A percentile compares a stretch with the other conserved stretches of the same genome.
phyloP scores from a whole-genome alignment of 2,329 filamentous ascomycete genomes.

The Epichloe hybrida region DNA sequence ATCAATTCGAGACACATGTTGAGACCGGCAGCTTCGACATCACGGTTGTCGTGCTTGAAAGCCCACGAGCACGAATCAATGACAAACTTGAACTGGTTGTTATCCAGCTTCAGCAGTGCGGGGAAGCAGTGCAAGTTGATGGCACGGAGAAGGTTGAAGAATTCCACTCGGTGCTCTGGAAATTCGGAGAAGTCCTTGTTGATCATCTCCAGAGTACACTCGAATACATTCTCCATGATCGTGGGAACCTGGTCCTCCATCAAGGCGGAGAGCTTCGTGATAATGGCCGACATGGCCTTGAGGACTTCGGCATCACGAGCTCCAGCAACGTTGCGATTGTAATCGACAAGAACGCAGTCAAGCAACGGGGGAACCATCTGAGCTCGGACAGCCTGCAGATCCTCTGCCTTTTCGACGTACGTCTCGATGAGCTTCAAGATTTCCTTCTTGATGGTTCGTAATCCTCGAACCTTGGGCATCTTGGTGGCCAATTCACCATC shows the following conservation, averaged over 20 bases:
- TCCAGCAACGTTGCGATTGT: conserved; percentile 92
- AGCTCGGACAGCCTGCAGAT: conserved; percentile 79
- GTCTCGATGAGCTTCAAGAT: conserved; percentile 97
- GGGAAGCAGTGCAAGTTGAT: conserved; percentile 98
- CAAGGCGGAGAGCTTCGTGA: conserved; percentile 83
- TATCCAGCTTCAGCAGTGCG: conserved; percentile 82
- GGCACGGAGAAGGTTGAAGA: conserved; percentile 90
- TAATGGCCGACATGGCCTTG: conserved; percentile 95
- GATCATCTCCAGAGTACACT: conserved; percentile 98
- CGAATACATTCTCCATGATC: conserved; percentile 98
- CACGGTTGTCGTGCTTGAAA: conserved; percentile 98
- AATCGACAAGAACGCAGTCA: conserved; percentile 87
- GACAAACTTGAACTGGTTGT: conserved; percentile 96
- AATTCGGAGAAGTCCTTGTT: conserved; percentile 99
- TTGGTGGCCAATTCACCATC: conserved; percentile 94
- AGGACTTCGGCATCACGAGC: conserved; percentile 93
- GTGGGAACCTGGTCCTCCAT: conserved; percentile 98
- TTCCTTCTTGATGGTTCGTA: conserved; percentile 98
- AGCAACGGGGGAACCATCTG: conserved; percentile 94
- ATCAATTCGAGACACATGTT: conserved; percentile 98
- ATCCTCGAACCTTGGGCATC: conserved; percentile 88
- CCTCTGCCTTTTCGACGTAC: conserved; percentile 96
- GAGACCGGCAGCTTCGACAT: conserved; percentile 89
- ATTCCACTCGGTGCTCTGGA: conserved; percentile 96
- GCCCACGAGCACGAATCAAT: conserved; percentile 99